Evolutionary conservation across 1,139 yeast genomes (phyloP).

Genomic region (Kodamaea fungicola): DNA sequence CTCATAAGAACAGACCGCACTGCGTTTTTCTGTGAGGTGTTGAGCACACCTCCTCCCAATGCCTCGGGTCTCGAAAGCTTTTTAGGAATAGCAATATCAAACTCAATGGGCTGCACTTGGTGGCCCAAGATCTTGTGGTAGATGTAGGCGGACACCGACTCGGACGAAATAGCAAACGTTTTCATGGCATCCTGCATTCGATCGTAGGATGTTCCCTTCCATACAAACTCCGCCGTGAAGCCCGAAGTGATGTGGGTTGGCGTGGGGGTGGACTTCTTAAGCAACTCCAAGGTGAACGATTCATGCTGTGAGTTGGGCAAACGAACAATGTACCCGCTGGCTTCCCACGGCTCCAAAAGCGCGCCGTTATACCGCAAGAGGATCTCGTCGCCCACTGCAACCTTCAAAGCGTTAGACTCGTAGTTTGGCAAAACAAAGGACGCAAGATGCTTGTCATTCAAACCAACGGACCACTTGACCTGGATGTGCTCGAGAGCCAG

Average conservation of each 20-base stretch:
- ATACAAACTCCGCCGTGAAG: conserved; percentile 82
- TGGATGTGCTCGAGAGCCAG: conserved; percentile 73
- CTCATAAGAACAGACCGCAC: conserved; percentile 66
- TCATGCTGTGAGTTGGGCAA: conserved; percentile 79
- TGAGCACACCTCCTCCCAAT: conserved; percentile 58
- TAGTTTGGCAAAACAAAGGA: conserved; percentile 65
- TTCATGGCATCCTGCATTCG: conserved; percentile 82
- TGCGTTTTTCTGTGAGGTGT: conserved; percentile 76
- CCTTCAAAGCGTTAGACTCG: conserved; percentile 64
- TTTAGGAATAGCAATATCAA: conserved; percentile 58
- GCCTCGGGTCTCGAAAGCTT: conserved; percentile 53
- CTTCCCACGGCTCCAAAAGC: conserved; percentile 57
- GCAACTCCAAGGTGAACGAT: conserved; percentile 70
- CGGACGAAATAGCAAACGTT: conserved; percentile 65
- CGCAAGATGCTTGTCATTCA: conserved; percentile 64
- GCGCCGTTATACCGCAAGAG: conserved; percentile 56
- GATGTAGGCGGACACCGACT: conserved; percentile 72
- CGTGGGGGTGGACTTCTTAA: conserved; percentile 24
- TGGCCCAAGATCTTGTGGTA: conserved; percentile 84
- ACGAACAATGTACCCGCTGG: conserved; percentile 67
- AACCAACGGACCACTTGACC: conserved; percentile 72
- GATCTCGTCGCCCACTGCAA: conserved; percentile 88
- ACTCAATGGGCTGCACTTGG: conserved; percentile 63
- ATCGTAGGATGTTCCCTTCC: conserved; percentile 83
- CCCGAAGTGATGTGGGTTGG: conserved; percentile 66